Conservation (phyloP, 768 basidiomycete species). For the Tylopilus balloui region DNA sequence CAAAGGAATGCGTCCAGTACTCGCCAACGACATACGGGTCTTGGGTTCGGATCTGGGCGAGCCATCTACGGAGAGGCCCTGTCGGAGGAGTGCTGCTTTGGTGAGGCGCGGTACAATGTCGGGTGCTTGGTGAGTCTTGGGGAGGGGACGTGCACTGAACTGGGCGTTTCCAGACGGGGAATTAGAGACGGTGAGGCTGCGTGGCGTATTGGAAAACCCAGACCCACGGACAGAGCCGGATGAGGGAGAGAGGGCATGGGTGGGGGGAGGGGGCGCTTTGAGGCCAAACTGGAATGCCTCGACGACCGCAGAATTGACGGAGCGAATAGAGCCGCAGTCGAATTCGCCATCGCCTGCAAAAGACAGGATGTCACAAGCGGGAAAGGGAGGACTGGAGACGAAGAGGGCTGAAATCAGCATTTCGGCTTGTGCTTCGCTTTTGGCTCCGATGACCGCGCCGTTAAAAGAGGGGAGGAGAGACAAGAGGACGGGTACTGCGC, state of each 20-base stretch:
- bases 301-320: slow-evolving; percentile 46
- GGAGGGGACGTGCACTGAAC: slow-evolving; percentile 69
- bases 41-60: slow-evolving; percentile 13
- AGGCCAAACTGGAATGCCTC: slow-evolving; percentile 38
- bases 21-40: slow-evolving; percentile 32
- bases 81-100: slow-evolving; percentile 67
- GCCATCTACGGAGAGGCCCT: slow-evolving; percentile 47
- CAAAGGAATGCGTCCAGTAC: slow-evolving; percentile 31
- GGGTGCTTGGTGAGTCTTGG: slow-evolving; percentile 55
- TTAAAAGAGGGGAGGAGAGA: slow-evolving; percentile 60
- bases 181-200: slow-evolving; percentile 29
- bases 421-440: slow-evolving; percentile 65
- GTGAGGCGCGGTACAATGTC: slow-evolving; percentile 77
- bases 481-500: slow-evolving; percentile 76
- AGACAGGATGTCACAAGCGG: slow-evolving; percentile 56
- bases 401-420: slow-evolving; percentile 76
- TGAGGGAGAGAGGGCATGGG: slow-evolving; percentile 39
- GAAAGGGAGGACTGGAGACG: slow-evolving; percentile 79
- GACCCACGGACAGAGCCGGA: slow-evolving; percentile 21
- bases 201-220: slow-evolving; percentile 21
- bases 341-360: slow-evolving; percentile 35
- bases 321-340: slow-evolving; percentile 35
- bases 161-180: slow-evolving; percentile 42
- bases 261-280: slow-evolving; percentile 40
- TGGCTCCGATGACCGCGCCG: slow-evolving; percentile 68